Percentiles rank a stretch among this genome's conserved stretches.
Conservation (phyloP, 345 rosid species). For the Moringa oleifera region DNA sequence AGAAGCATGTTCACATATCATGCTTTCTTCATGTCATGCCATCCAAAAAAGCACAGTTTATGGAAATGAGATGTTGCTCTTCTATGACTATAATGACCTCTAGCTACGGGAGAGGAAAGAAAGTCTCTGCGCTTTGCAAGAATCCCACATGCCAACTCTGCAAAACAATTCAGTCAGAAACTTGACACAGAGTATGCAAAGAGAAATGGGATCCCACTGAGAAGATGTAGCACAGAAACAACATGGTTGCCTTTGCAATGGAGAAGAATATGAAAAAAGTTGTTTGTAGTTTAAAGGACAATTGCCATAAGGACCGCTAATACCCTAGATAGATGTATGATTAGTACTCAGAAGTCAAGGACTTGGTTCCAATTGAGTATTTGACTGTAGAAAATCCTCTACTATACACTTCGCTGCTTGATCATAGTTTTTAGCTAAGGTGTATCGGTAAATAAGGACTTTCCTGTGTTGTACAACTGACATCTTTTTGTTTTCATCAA, state of each 20-base stretch:
- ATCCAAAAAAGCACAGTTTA: slow-evolving; percentile 42
- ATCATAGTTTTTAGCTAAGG: slow-evolving; percentile 34
- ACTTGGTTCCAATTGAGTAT: slow-evolving; percentile 8
- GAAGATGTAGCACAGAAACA: slow-evolving; percentile 27
- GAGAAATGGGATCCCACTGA: slow-evolving; percentile 27
- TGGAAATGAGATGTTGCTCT: slow-evolving; percentile 43
- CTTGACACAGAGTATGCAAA: slow-evolving; percentile 24
- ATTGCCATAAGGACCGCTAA: slow-evolving; percentile 27
- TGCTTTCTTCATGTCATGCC: too few species aligned
- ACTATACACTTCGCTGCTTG: slow-evolving; percentile 45
- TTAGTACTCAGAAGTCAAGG: background rate
- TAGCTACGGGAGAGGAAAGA: slow-evolving; percentile 13
- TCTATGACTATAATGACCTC: slow-evolving; percentile 32
- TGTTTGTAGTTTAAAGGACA: slow-evolving; percentile 33
- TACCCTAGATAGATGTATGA: slow-evolving; percentile 4
- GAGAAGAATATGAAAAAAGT: slow-evolving; percentile 30
- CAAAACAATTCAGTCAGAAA: slow-evolving; percentile 26
- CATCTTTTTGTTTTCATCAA: too few species aligned
- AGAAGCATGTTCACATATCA: too few species aligned
- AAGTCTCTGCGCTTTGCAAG: slow-evolving; percentile 28
- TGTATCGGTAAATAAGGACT: background rate
- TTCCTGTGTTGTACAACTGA: too few species aligned
- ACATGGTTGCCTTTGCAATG: slow-evolving; percentile 8
- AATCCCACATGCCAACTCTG: slow-evolving; percentile 39
- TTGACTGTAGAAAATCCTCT: slow-evolving; percentile 25